These are phyloP conservation scores for Boletus coccyginus DNA, from an alignment of 768 basidiomycete species.

Conservation along the genomic window DNA sequence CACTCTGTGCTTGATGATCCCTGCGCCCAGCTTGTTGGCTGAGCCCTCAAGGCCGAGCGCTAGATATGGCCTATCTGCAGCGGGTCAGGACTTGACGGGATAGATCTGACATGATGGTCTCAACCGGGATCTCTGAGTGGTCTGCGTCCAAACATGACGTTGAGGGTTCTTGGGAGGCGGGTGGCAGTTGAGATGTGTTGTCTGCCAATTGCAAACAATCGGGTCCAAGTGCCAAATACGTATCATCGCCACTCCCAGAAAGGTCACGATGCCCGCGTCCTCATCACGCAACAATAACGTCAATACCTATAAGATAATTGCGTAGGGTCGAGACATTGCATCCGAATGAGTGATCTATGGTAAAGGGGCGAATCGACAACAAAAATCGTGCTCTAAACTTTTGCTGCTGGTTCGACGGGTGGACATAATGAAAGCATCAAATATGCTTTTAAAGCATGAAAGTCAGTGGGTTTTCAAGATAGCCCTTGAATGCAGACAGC, in stretches of 20 bases:
- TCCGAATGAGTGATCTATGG: constrained; percentile 23
- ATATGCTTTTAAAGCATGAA: constrained; percentile 77
- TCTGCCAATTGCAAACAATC: background rate
- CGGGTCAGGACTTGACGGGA: constrained; percentile 8
- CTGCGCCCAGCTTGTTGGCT: constrained; percentile 96
- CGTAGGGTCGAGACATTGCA: constrained; percentile 1
- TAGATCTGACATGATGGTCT: constrained; percentile 16
- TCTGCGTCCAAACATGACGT: constrained; percentile 14
- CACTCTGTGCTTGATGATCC: constrained; percentile 79
- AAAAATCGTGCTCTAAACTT: constrained; percentile 4
- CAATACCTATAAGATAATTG: constrained; percentile 13
- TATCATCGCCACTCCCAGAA: no score
- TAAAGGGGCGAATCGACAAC: constrained; percentile 13
- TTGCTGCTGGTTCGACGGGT: background rate
- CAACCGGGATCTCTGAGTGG: constrained; percentile 36
- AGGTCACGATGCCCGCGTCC: background rate
- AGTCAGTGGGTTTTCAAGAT: constrained; percentile 94
- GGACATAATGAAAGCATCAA: background rate
- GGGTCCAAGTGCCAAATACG: no score
- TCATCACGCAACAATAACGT: background rate
- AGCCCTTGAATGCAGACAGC: constrained; percentile 91
- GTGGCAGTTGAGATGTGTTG: constrained; percentile 5
- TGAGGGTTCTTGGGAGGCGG: constrained; percentile 20
- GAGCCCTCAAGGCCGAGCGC: constrained; percentile 98
- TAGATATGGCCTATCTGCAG: constrained; percentile 61